Percentiles rank a stretch among this genome's conserved stretches.
Evolutionary conservation across 495 filamentous ascomycete genomes (phyloP).

Genomic region (Pyrenula massariospora): DNA sequence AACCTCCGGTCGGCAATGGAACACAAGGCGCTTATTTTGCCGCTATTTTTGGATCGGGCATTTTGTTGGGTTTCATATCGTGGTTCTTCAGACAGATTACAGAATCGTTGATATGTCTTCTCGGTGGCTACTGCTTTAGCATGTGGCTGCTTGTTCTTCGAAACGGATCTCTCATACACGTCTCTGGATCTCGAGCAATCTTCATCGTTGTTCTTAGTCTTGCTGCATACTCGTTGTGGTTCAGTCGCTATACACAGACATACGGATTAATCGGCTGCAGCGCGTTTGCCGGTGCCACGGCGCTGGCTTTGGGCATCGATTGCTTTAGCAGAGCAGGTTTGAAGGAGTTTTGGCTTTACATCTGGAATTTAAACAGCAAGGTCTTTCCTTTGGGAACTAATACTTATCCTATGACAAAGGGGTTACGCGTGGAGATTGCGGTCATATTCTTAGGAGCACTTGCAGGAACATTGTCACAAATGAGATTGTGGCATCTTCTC

Average conservation of each 20-base stretch:
- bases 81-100: conserved; percentile 77
- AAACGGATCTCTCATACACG: conserved; percentile 59
- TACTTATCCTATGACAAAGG: conserved; percentile 78
- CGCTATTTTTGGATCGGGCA: conserved; percentile 62
- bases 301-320: conserved; percentile 72
- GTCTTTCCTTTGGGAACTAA: conserved; percentile 63
- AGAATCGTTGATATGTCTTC: conserved; percentile 73
- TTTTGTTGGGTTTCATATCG: conserved; percentile 63
- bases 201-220: conserved; percentile 66
- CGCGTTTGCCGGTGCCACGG: conserved; percentile 72
- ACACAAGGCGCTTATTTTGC: conserved; percentile 86
- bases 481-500: conserved; percentile 58
- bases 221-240: conserved; percentile 58
- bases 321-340: conserved; percentile 81
- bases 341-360: conserved; percentile 93
- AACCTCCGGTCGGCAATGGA: conserved; percentile 59
- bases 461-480: conserved; percentile 69
- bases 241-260: conserved; percentile 64
- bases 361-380: conserved; percentile 75
- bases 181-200: conserved; percentile 48
- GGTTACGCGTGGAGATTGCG: conserved; percentile 77
- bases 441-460: conserved; percentile 61
- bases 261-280: conserved; percentile 67
- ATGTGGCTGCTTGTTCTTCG: conserved; percentile 86
- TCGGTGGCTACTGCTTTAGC: conserved; percentile 77